Evolutionary conservation across 2,329 filamentous ascomycete genomes (phyloP), one percentile per base, ranked within the genome.

Genomic region (Ophiostoma ulmi): DNA sequence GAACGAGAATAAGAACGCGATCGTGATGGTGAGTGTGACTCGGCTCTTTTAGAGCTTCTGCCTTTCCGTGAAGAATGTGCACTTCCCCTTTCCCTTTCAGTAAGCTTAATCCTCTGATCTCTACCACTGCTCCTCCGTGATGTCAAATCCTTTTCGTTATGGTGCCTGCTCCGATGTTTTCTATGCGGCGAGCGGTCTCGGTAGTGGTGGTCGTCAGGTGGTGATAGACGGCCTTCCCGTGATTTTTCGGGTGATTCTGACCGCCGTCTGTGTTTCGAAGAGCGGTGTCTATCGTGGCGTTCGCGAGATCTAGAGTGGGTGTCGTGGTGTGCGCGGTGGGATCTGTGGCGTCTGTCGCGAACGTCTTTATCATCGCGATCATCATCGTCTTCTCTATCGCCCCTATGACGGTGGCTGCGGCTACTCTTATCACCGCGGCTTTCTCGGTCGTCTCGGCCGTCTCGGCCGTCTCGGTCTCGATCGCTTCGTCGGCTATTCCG

Each of bases 261-360:
- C 63, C 61, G 67, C n/a, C 70, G 67, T 22, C 61, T 61, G 36
- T 58, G 70, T n/a, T 4, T 71, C 20, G 61, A 61, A 1, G 66
- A 69, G 4, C 61, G 36, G 38, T 48, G 67, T n/a, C 36, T n/a
- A 0, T 69, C 48, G 8, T 64, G 13, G 13, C 52, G 52, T 14
- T 64, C 65, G 20, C n/a, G 55, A 6, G 39, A 48, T 35, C 66
- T 35, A n/a, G 39, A 67, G 26, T 35, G 70, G 14, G 39, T 64
- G 26, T 67, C 55, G 55, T 13, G 58, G 22, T 35, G 35, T n/a
- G 35, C 11, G 17, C 20, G 61, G 31, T 64, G 20, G 36, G 61
- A 11, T 65, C 11, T 65, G 63, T 65, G 63, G 20, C 7, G 36
- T 38, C 13, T 38, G 61, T 11, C 61, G 14, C 20, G 35, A 13